Conservation (phyloP, 2,329 filamentous ascomycete species). For the Fonsecaea pedrosoi region DNA sequence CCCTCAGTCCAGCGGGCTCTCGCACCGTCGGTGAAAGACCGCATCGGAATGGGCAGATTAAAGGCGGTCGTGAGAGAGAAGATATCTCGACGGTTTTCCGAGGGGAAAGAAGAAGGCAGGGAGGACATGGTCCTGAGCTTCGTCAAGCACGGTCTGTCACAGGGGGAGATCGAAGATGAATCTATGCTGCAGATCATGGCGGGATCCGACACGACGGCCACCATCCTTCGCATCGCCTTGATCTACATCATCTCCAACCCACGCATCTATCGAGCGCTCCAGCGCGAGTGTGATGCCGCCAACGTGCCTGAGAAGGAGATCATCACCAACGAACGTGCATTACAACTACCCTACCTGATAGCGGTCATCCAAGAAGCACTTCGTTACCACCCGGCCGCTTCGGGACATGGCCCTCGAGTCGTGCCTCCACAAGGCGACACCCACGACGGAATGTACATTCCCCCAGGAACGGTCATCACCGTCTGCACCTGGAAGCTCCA, state of each 20-base stretch:
- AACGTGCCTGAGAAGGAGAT: not conserved
- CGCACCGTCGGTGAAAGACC: conserved; percentile 5
- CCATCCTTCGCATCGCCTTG: conserved; percentile 23
- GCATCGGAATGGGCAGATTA: conserved; percentile 6
- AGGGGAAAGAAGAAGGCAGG: conserved; percentile 4
- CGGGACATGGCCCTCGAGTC: conserved; percentile 45
- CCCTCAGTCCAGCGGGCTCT: not conserved
- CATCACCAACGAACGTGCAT: conserved; percentile 20
- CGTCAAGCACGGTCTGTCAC: conserved; percentile 24
- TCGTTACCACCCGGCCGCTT: conserved; percentile 46
- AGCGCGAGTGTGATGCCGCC: conserved; percentile 33
- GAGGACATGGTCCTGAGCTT: conserved; percentile 24
- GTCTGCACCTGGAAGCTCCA: conserved; percentile 53
- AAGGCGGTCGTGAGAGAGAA: conserved; percentile 6
- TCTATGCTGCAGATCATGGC: conserved; percentile 30
- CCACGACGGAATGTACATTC: conserved; percentile 51
- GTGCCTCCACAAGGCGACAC: conserved; percentile 50
- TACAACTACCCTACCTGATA: conserved; percentile 40
- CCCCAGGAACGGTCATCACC: conserved; percentile 56
- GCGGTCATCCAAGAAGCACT: conserved; percentile 43
- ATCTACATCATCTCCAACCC: conserved; percentile 32
- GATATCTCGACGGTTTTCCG: not conserved
- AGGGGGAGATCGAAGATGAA: conserved; percentile 28
- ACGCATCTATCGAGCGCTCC: conserved; percentile 14
- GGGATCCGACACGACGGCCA: conserved; percentile 27